phyloP scores from a whole-genome alignment of 2,329 filamentous ascomycete species.

The Rosellinia necatrix region DNA sequence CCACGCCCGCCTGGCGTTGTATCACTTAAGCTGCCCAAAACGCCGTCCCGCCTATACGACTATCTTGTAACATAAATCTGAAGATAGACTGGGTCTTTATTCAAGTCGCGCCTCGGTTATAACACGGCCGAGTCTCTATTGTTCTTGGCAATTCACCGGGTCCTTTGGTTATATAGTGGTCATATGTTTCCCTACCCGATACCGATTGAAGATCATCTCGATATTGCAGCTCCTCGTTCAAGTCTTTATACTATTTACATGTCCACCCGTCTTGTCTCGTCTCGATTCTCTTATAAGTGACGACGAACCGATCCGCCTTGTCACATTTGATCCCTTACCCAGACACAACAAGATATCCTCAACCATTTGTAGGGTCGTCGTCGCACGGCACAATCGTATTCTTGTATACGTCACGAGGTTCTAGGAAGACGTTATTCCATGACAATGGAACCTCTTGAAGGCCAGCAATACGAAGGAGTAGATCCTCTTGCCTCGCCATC shows the following conservation, averaged over 20 bases:
- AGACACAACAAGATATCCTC: neutral
- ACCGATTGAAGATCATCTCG: neutral
- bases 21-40: slow-evolving; percentile 9
- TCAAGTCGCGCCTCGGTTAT: slow-evolving; percentile 13
- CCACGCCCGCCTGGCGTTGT: slow-evolving; percentile 8
- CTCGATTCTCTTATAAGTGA: slow-evolving; percentile 9
- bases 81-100: slow-evolving; percentile 4
- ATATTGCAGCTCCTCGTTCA: slow-evolving; percentile 7
- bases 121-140: slow-evolving; percentile 15
- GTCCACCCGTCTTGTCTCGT: neutral
- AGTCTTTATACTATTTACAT: neutral
- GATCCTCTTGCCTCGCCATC: slow-evolving; percentile 45
- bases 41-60: slow-evolving; percentile 7
- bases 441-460: slow-evolving; percentile 39
- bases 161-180: slow-evolving; percentile 23
- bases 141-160: slow-evolving; percentile 23
- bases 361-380: neutral
- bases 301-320: neutral
- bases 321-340: neutral
- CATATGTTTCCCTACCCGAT: slow-evolving; percentile 19
- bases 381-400: slow-evolving; percentile 4
- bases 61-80: slow-evolving; percentile 4
- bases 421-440: slow-evolving; percentile 24
- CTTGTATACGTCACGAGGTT: neutral
- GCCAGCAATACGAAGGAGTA: slow-evolving; percentile 37